Conservation (phyloP, 495 filamentous ascomycete genomes). For the Parathielavia appendiculata region DNA sequence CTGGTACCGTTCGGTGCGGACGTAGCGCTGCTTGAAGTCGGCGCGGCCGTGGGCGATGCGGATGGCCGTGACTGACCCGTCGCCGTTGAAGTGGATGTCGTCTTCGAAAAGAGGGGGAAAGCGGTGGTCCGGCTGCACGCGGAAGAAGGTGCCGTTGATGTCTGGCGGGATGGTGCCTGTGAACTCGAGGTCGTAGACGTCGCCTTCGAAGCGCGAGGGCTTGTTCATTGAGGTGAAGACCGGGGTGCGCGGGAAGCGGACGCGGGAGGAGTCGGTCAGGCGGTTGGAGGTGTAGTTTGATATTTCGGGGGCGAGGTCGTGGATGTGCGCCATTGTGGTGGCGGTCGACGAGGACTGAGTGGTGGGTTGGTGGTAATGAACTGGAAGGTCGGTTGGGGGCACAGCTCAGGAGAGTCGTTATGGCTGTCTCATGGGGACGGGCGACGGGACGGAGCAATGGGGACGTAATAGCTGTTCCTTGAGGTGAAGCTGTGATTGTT, state of each 20-base stretch:
- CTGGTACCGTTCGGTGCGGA: slow-evolving; percentile 47
- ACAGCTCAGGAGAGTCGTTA: background rate
- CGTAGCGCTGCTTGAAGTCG: slow-evolving; percentile 49
- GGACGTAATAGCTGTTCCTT: background rate
- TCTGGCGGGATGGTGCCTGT: slow-evolving; percentile 45
- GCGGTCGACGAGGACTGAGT: no score
- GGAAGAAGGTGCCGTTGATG: slow-evolving; percentile 52
- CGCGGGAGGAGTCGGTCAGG: slow-evolving; percentile 30
- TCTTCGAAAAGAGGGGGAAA: slow-evolving; percentile 52
- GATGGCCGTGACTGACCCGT: slow-evolving; percentile 49
- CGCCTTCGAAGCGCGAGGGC: slow-evolving; percentile 45
- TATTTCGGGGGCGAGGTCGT: slow-evolving; percentile 37
- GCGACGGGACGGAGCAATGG: background rate
- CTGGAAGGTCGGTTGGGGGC: background rate
- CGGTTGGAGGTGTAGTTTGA: slow-evolving; percentile 35
- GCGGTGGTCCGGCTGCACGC: slow-evolving; percentile 47
- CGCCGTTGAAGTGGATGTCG: slow-evolving; percentile 48
- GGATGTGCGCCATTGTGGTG: slow-evolving; percentile 42
- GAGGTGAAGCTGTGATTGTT: background rate
- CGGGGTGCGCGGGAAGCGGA: slow-evolving; percentile 44
- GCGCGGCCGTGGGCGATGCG: slow-evolving; percentile 46
- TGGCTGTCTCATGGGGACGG: background rate
- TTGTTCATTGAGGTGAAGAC: slow-evolving; percentile 47
- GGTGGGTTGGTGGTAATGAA: background rate
- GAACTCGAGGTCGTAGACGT: slow-evolving; percentile 46